Base-by-base conservation (phyloP, 148 eudicot genomes). In the Tetragonia tetragonoides region DNA sequence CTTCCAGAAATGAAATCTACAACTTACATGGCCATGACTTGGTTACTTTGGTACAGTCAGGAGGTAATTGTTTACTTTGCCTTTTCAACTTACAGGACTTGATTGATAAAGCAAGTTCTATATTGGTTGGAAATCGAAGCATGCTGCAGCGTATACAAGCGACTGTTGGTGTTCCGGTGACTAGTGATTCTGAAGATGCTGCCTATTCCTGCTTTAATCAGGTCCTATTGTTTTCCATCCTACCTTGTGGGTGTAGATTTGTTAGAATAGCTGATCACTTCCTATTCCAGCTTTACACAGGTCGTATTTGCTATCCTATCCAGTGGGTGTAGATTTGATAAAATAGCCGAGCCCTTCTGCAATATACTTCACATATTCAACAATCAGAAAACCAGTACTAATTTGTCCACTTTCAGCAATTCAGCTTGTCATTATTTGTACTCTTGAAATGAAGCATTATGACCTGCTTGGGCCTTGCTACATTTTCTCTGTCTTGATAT, bases 51-150 rank as follows among this genome's bases (percentile, higher is more conserved):
- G 56, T 56, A 14, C 18, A 17, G 24, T 54, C 64, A 41, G 54
- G 60, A 59, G 8, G 17, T 42, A 12, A 38, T 44, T 72, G 17
- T 15, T 71, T 68, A 54, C 37, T 67, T 16, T 38, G 10, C 39
- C 40, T 40, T 81, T 54, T 49, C 17, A 69, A 24, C 28, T 71
- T 77, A 15, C 83, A 94, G 97, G 94, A 92, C 83, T 84, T 94
- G 87, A 90, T 94, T 80, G 98, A 94, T 83, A 92, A 92, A 83
- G 95, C 98, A 21, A 86, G 86, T 80, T 86, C 91, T 53, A 81
- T 86, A 77, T 79, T 94, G 71, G 93, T 90, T 69, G 91, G 92
- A 49, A 94, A 94, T 83, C 85, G 90, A 82, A 83, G 87, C 80
- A 78, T 81, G 75, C 53, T 94, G 83, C 95, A 92, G 79, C 86